These are phyloP conservation scores for Dendrocalamus latiflorus DNA, from an alignment of 202 grass and related monocot genomes.

Conservation along the genomic window DNA sequence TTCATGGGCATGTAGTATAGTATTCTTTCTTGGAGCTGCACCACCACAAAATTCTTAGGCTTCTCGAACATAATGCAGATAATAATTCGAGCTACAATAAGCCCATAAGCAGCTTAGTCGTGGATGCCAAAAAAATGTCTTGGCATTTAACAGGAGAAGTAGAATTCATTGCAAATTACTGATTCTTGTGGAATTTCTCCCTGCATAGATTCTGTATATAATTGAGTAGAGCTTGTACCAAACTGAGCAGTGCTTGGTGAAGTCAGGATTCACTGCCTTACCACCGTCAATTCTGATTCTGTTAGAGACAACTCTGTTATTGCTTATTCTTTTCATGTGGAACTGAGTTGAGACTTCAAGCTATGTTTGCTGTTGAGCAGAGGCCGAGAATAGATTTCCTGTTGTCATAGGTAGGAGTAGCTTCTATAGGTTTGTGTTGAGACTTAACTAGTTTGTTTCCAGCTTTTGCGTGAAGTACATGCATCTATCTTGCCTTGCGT, in stretches of 20 bases:
- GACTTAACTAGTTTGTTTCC: neutral
- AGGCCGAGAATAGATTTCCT: no score
- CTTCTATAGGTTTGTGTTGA: neutral
- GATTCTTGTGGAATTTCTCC: slow-evolving; percentile 31
- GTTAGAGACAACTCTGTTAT: neutral
- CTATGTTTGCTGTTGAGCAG: neutral
- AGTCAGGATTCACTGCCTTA: neutral
- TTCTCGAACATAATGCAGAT: slow-evolving; percentile 3
- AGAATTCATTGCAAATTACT: slow-evolving; percentile 12
- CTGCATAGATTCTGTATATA: slow-evolving; percentile 42
- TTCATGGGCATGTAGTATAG: slow-evolving; percentile 32
- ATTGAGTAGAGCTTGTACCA: slow-evolving; percentile 10
- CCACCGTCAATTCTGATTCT: neutral
- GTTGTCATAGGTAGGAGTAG: neutral
- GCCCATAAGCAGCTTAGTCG: neutral
- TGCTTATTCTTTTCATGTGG: neutral
- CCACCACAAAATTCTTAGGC: slow-evolving; percentile 19
- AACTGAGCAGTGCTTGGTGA: neutral
- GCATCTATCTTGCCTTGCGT: slow-evolving; percentile 35
- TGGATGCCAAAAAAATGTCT: neutral
- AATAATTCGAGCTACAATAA: slow-evolving; percentile 20
- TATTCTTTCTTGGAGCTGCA: slow-evolving; percentile 35
- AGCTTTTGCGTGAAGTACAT: neutral
- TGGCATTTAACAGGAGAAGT: neutral
- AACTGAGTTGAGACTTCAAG: neutral